Conservation (phyloP, 352 stramenopile genomes). For the Phytopythium vexans region DNA sequence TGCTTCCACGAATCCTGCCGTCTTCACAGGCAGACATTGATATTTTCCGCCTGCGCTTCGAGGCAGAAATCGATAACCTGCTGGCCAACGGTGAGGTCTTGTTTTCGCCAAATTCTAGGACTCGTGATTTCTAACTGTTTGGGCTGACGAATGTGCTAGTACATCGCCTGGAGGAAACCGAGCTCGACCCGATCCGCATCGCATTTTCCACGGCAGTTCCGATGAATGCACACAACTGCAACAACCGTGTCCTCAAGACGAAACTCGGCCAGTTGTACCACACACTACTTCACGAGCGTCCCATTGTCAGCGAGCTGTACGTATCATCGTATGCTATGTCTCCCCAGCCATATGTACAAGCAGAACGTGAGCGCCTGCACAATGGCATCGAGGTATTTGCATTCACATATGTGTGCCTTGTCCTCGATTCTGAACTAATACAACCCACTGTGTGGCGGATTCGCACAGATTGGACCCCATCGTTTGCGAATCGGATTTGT, state of each 20-base stretch:
- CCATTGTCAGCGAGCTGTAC: slow-evolving; percentile 35
- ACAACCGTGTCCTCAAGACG: slow-evolving; percentile 61
- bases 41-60: slow-evolving; percentile 33
- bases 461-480: slow-evolving; percentile 16
- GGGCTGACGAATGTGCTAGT: slow-evolving; percentile 11
- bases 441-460: neutral
- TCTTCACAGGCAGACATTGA: slow-evolving; percentile 49
- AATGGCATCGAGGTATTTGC: neutral
- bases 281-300: slow-evolving; percentile 31
- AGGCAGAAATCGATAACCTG: slow-evolving; percentile 34
- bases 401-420: neutral
- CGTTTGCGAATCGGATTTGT: slow-evolving; percentile 68
- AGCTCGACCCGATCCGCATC: slow-evolving; percentile 53
- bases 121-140: neutral
- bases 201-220: slow-evolving; percentile 54
- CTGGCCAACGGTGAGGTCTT: slow-evolving; percentile 28
- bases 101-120: neutral
- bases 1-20: slow-evolving; percentile 63
- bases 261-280: slow-evolving; percentile 53
- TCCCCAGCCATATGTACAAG: neutral
- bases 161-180: slow-evolving; percentile 22
- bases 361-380: neutral
- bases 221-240: slow-evolving; percentile 62
- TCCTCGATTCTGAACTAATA: neutral
- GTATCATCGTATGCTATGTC: slow-evolving; percentile 42